Evolutionary conservation across 2,329 filamentous ascomycete genomes (phyloP).

Genomic region (Coleophoma eucalyptorum): DNA sequence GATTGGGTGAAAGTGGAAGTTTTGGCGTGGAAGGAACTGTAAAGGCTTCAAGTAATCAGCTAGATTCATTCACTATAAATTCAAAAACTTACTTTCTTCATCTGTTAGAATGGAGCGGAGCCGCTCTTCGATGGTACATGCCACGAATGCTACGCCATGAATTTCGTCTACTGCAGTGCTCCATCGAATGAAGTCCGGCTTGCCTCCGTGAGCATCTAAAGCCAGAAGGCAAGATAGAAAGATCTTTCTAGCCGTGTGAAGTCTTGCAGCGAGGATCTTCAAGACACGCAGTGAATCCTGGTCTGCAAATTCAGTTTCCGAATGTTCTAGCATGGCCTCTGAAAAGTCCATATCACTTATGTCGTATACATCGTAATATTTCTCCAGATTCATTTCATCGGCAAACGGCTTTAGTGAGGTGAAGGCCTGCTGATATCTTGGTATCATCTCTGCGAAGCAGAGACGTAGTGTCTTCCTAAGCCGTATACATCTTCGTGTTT

Average conservation of each 20-base stretch:
- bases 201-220: conserved; percentile 76
- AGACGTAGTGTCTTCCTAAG: conserved; percentile 73
- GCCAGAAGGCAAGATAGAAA: conserved; percentile 87
- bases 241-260: conserved; percentile 78
- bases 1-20: conserved; percentile 62
- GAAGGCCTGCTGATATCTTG: conserved; percentile 68
- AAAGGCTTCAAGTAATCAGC: conserved; percentile 40
- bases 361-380: conserved; percentile 88
- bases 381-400: conserved; percentile 78
- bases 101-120: conserved; percentile 70
- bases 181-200: conserved; percentile 75
- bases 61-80: conserved; percentile 7
- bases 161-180: conserved; percentile 74
- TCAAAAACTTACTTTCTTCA: conserved; percentile 65
- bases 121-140: conserved; percentile 58
- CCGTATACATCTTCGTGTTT: conserved; percentile 74
- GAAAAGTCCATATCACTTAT: conserved; percentile 70
- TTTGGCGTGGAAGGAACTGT: conserved; percentile 53
- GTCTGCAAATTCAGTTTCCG: conserved; percentile 68
- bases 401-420: conserved; percentile 67
- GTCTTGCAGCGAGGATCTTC: conserved; percentile 76
- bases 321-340: conserved; percentile 63
- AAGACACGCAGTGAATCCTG: conserved; percentile 73
- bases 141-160: conserved; percentile 56
- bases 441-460: conserved; percentile 66